Evolutionary conservation across 2,329 filamentous ascomycete species (phyloP).

Genomic region (Hypoxylon sp.): DNA sequence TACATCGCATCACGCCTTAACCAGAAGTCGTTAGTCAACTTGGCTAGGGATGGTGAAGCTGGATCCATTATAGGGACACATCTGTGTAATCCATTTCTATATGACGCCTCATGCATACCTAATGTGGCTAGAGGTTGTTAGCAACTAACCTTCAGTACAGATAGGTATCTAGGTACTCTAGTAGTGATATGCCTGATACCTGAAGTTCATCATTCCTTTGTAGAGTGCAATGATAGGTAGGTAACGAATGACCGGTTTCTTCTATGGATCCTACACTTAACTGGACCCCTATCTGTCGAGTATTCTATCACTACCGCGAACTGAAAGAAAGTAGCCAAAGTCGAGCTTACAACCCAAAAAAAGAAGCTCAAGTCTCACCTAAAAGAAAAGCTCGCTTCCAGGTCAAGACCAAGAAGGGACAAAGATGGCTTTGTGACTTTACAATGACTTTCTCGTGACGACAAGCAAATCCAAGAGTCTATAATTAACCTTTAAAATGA

Average conservation of each 20-base stretch:
- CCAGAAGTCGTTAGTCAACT: not conserved
- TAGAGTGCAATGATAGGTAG: too few relatives aligned
- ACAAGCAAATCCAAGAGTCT: not conserved
- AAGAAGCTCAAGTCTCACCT: not conserved
- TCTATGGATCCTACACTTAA: too few relatives aligned
- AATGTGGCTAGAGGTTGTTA: not conserved
- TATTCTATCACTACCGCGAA: not conserved
- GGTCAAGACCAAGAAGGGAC: not conserved
- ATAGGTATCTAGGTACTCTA: too few relatives aligned
- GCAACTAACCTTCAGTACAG: too few relatives aligned
- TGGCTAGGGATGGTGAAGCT: not conserved
- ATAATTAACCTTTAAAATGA: not conserved
- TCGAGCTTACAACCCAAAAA: not conserved
- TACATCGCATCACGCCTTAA: not conserved
- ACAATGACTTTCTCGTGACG: not conserved
- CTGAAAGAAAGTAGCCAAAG: not conserved
- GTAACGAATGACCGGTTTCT: too few relatives aligned
- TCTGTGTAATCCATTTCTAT: not conserved
- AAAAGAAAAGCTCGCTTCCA: not conserved
- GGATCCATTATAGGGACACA: not conserved
- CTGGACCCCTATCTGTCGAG: too few relatives aligned
- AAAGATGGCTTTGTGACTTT: not conserved
- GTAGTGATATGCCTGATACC: too few relatives aligned
- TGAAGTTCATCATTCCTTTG: too few relatives aligned
- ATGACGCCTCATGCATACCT: not conserved